A percentile compares a stretch with the other conserved stretches of the same genome.
phyloP scores from a whole-genome alignment of 2,329 filamentous ascomycete species.

The Lachnellula arida region DNA sequence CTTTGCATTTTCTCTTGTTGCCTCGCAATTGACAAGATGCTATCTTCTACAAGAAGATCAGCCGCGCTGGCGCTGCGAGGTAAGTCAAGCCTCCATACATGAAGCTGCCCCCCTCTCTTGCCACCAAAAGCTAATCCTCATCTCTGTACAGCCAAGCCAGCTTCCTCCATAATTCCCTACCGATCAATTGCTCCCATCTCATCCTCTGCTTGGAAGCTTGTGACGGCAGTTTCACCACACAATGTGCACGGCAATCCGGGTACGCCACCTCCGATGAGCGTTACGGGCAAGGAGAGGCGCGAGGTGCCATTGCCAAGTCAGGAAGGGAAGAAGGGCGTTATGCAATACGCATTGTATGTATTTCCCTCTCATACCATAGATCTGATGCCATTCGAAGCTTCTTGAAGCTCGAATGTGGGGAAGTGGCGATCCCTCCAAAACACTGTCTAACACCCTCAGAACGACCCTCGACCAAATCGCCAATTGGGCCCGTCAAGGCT shows the following conservation, averaged over 20 bases:
- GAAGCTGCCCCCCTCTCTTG: slow-evolving; percentile 3
- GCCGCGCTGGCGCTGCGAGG: slow-evolving; percentile 41
- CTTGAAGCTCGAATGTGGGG: not conserved
- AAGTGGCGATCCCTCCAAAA: not conserved
- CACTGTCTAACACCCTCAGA: slow-evolving; percentile 37
- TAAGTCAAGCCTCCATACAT: slow-evolving; percentile 19
- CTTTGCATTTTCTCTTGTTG: slow-evolving; percentile 22
- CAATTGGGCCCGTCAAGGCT: slow-evolving; percentile 82
- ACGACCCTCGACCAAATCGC: slow-evolving; percentile 73
- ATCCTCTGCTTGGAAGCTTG: slow-evolving; percentile 59
- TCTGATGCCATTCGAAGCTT: not conserved
- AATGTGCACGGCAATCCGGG: slow-evolving; percentile 50
- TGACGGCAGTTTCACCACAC: slow-evolving; percentile 51
- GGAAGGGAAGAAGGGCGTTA: slow-evolving; percentile 70
- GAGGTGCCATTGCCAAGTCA: slow-evolving; percentile 76
- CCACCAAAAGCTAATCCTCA: slow-evolving; percentile 24
- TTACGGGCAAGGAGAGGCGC: slow-evolving; percentile 47
- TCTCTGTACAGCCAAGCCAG: slow-evolving; percentile 55
- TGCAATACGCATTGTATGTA: slow-evolving; percentile 83
- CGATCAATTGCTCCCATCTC: slow-evolving; percentile 61
- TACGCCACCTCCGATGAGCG: slow-evolving; percentile 47
- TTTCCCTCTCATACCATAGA: not conserved
- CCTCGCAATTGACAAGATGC: slow-evolving; percentile 32
- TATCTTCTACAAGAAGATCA: slow-evolving; percentile 39
- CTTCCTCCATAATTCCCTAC: slow-evolving; percentile 57